Evolutionary conservation across 2,329 filamentous ascomycete genomes (phyloP).

Genomic region (Phyllosticta citrichinensis): DNA sequence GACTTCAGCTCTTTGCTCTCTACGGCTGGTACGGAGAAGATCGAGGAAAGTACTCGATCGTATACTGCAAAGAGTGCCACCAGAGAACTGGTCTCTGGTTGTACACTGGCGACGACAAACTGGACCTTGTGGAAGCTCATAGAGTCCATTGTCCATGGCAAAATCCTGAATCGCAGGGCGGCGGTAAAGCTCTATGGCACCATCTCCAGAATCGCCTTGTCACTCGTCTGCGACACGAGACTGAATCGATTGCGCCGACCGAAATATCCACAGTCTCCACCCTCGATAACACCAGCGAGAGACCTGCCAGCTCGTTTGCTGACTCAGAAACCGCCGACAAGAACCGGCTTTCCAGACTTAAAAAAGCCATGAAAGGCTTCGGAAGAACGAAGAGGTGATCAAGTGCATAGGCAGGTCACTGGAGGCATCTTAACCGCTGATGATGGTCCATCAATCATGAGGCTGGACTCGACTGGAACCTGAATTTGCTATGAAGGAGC

Average conservation of each 20-base stretch:
- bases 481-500: no score
- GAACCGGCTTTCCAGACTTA: slow-evolving; percentile 7
- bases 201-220: slow-evolving; percentile 29
- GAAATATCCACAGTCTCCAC: neutral
- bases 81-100: slow-evolving; percentile 88
- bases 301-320: slow-evolving; percentile 6
- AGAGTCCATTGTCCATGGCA: slow-evolving; percentile 34
- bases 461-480: no score
- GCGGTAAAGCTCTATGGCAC: slow-evolving; percentile 8
- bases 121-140: slow-evolving; percentile 28
- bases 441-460: no score
- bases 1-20: slow-evolving; percentile 22
- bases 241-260: slow-evolving; percentile 2
- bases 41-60: slow-evolving; percentile 58
- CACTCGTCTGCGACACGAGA: neutral
- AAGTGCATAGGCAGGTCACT: no score
- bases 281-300: neutral
- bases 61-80: slow-evolving; percentile 76
- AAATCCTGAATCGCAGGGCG: slow-evolving; percentile 22
- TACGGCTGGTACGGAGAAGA: slow-evolving; percentile 44
- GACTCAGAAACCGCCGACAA: slow-evolving; percentile 6
- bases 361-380: slow-evolving; percentile 9
- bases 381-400: slow-evolving; percentile 6
- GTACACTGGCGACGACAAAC: slow-evolving; percentile 42
- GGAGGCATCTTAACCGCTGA: no score